phyloP scores from a whole-genome alignment of 345 rosid genomes.

The Pseudoturritis turrita region DNA sequence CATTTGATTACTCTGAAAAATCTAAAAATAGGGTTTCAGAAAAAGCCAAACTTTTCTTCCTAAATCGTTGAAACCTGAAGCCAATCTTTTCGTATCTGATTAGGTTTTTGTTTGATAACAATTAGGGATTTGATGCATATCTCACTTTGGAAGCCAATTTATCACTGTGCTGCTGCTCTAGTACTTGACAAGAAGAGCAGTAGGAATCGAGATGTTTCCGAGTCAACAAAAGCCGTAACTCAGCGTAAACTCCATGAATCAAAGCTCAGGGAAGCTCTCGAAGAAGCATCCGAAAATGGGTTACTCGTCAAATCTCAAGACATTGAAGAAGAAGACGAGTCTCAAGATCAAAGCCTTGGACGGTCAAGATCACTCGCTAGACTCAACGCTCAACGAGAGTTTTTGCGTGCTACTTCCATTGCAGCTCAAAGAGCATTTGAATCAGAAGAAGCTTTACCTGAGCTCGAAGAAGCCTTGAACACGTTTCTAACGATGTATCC shows the following conservation, averaged over 20 bases:
- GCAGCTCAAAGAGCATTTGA: conserved; percentile 81
- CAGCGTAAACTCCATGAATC: conserved; percentile 73
- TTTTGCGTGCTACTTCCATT: conserved; percentile 81
- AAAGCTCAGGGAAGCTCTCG: conserved; percentile 90
- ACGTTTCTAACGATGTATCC: conserved; percentile 92
- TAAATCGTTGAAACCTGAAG: not conserved
- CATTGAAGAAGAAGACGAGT: conserved; percentile 52
- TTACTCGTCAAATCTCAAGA: conserved; percentile 80
- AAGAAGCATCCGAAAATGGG: conserved; percentile 95
- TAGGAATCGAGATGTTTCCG: conserved; percentile 51
- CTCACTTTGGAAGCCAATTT: conserved; percentile 97
- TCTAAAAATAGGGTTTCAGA: conserved; percentile 1
- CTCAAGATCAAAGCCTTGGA: conserved; percentile 66
- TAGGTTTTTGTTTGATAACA: not conserved
- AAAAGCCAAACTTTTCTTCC: not conserved
- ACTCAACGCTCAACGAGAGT: conserved; percentile 86
- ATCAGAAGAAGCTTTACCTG: conserved; percentile 65
- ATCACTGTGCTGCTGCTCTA: conserved; percentile 95
- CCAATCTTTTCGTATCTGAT: not conserved
- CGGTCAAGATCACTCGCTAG: conserved; percentile 96
- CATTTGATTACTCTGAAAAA: not conserved
- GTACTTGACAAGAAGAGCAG: conserved; percentile 74
- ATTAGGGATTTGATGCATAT: conserved; percentile 62
- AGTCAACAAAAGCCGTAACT: conserved; percentile 24
- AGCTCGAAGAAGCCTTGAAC: conserved; percentile 52